Base-by-base conservation (phyloP, 768 basidiomycete species). In the Agrocybe pediades region DNA sequence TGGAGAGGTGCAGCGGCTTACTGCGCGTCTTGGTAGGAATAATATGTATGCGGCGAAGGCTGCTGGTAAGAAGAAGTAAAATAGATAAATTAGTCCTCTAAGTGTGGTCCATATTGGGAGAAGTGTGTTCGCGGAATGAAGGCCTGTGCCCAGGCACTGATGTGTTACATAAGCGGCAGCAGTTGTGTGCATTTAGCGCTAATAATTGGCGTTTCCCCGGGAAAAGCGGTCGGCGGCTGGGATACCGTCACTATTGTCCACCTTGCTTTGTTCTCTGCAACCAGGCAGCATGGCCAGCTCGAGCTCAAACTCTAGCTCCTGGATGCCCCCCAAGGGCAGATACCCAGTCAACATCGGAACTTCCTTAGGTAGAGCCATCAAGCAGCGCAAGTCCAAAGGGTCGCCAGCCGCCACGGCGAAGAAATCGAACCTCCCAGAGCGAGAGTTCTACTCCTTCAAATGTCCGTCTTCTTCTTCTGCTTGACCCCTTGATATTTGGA, bases 371-470 rank as follows among this genome's bases (percentile, higher is more conserved):
- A 42, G 46, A 23, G 80, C 85, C 3, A 77, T 92, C 64, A 89
- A 84, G 65, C 83, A 86, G 9, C 83, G 88, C 62, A 87, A 85
- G 65, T 80, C 81, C 20, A 85, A 83, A 62, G 82, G 82, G 23
- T 71, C 73, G 1, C 69, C 77, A 6, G 68, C 70, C 8, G 57
- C 74, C 60, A 42, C 71, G 56, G 52, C 63, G 26, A 70, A 75
- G 61, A 69, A 78, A 66, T 67, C 75, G 30, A 75, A 75, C 51
- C 71, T 83, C 50, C 83, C 85, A 23, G 83, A 84, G 63, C 77
- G 81, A 49, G 86, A 89, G 59, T 88, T 89, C 68, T 88, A 86
- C 65, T 83, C 87, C n/a, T 82, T 92, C 62, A 78, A 87, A 59
- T 92, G 90, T 90, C 57, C 58, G 86, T 77, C 21, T 20, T 45